Base-by-base conservation (phyloP, 108 stramenopile genomes). In the Skeletonema grethae region DNA sequence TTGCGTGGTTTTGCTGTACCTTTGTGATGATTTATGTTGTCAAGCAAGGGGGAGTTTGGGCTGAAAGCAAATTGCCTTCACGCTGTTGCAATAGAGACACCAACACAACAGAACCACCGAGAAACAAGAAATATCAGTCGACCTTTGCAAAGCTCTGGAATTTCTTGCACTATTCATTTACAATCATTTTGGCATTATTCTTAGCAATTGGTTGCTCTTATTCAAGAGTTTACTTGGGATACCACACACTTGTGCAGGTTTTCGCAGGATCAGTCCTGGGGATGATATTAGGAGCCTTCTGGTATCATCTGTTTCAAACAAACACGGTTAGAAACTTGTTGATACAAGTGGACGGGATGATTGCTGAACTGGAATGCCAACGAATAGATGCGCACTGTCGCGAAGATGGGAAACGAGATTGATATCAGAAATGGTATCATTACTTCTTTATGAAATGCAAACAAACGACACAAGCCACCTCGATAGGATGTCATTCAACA, bases 391-490 rank as follows among this genome's bases (percentile, higher is more conserved):
- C 15, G 41, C 15, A 3, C 41, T 43, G 41, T 43, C 15, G n/a
- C 15, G 41, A 43, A 43, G 15, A 43, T 43, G 41, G 41, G 15
- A 43, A 43, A 15, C 41, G 15, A 43, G 41, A 58, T 24, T 58
- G 32, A 58, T 24, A 58, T 58, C 29, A 58, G 57, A 31, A 31
- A 24, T 13, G 57, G 22, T 31, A 13, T 13, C 4, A 0, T 13
- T 58, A 32, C 32, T 58, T 28, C 57, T 15, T 73, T 50, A 62
- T 15, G n/a, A 43, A 35, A 65, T 72, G 31, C 72, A 53, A 12
- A 74, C 53, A 63, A 78, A 82, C 4, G 72, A 77, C 22, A 82
- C 80, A 38, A 82, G 70, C 76, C 70, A 82, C 15, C 80, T 61
- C 5, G 80, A 77, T 16, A 82, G 31, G 2, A 60, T 13, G 62